phyloP scores from a whole-genome alignment of 1,284 basidiomycete species.

The Austroboletus niveus region DNA sequence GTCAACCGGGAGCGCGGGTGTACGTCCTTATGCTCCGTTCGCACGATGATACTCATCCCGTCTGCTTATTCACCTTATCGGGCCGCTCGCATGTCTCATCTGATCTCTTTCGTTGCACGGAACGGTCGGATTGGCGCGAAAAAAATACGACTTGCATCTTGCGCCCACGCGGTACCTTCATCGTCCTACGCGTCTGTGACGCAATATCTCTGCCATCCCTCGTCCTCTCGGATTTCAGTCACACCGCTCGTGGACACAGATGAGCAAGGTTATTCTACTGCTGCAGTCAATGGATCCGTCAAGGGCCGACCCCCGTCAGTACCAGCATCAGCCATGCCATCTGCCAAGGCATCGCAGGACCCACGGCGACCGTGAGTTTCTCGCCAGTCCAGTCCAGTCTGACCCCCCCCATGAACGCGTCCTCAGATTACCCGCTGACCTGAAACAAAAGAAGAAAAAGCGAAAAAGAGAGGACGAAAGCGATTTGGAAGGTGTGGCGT shows the following conservation, averaged over 20 bases:
- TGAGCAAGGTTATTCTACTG: conserved; percentile 17
- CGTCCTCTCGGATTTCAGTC: conserved; percentile 15
- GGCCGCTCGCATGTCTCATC: background rate
- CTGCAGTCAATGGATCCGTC: conserved; percentile 24
- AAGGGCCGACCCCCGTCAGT: conserved; percentile 24
- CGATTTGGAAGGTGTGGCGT: conserved; percentile 61
- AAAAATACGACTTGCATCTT: conserved; percentile 3
- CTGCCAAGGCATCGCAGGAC: conserved; percentile 34
- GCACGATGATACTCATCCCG: conserved; percentile 12
- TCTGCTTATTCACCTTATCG: conserved; percentile 17
- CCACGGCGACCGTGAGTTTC: conserved; percentile 41
- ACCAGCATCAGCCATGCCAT: conserved; percentile 22
- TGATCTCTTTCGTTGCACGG: conserved; percentile 1
- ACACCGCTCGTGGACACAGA: conserved; percentile 26
- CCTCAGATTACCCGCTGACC: conserved; percentile 41
- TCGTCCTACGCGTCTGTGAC: background rate
- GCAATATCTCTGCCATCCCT: conserved; percentile 10
- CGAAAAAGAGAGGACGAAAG: conserved; percentile 79
- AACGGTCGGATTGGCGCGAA: conserved; percentile 12
- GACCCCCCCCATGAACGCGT: conserved; percentile 8
- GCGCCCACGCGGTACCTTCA: background rate
- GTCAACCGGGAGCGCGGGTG: conserved; percentile 69
- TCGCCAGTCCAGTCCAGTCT: background rate
- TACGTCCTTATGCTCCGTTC: conserved; percentile 43
- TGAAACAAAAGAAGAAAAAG: conserved; percentile 82